Base-by-base conservation (phyloP, 1,284 basidiomycete species). In the Tilletia caries region DNA sequence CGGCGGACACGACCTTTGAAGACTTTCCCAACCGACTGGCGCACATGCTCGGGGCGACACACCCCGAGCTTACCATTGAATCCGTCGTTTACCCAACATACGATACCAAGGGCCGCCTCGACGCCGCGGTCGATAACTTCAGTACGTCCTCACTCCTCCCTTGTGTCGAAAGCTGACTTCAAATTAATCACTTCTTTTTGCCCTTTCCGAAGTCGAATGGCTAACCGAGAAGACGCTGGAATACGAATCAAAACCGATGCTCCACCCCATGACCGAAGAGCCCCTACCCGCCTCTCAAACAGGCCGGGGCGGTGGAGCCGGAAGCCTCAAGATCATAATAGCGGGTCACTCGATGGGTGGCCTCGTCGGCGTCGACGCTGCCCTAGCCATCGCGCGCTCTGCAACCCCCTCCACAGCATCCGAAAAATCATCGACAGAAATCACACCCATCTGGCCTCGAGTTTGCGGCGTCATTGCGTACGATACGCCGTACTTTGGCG, bases 71-170 rank as follows among this genome's bases (percentile, higher is more conserved):
- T 1, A 79, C 82, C 23, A 89, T 92, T 8, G 89, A 93, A 80
- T 91, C 89, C 66, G 84, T 90, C 15, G 86, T 93, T 5, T 97
- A 96, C 81, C 94, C 94, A 33, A 90, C 89, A 2, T 97, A 96
- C 79, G 92, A 96, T 86, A 92, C 91, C 70, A 76, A 86, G 23
- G 78, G 79, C 50, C 75, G 75, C 43, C 70, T 81, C 10, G 67
- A 73, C 12, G 66, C 70, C 25, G 78, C 81, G 10, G 73, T 79
- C 3, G 73, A 76, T 37, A 65, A 37, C 18, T 75, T 78, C 52
- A 27, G 37, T 62, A 29, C 10, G 58, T 62, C 3, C 29, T 18
- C 25, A 29, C 37, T 41, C 37, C 2, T 41, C 37, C 37, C 15
- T 15, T 41, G n/a, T n/a, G n/a, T 10, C 43, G 43, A 44, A 44